Evolutionary conservation across 139 green algal species (phyloP).

Genomic region (Eudorina sp.): DNA sequence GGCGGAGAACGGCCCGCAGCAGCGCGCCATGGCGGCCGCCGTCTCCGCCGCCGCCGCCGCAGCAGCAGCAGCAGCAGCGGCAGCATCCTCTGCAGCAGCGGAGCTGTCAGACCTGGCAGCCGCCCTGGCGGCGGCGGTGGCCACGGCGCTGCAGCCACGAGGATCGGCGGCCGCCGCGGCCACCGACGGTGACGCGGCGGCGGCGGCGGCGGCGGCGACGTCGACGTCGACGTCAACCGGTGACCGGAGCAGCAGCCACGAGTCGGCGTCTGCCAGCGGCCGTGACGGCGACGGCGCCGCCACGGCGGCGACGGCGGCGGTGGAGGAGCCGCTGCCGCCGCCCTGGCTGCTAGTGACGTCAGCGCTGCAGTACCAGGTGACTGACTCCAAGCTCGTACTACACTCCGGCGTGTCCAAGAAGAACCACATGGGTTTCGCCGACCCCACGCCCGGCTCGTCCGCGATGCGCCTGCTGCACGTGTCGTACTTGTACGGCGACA

Average conservation of each 20-base stretch:
- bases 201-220: neutral
- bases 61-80: neutral
- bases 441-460: slow-evolving; percentile 42
- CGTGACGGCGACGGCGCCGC: neutral
- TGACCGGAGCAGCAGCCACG: neutral
- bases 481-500: slow-evolving; percentile 47
- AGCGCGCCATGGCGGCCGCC: neutral
- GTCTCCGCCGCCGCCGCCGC: neutral
- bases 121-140: neutral
- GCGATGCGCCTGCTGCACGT: slow-evolving; percentile 62
- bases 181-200: neutral
- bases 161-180: neutral
- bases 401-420: slow-evolving; percentile 64
- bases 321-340: slow-evolving; percentile 9
- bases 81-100: neutral
- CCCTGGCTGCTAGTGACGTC: slow-evolving; percentile 64
- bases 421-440: slow-evolving; percentile 73
- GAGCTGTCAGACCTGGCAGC: neutral
- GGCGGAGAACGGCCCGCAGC: slow-evolving; percentile 34
- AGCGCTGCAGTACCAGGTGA: slow-evolving; percentile 75
- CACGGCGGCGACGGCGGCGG: neutral
- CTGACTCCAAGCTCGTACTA: slow-evolving; percentile 57
- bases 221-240: neutral
- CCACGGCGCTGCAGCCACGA: neutral
- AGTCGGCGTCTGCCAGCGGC: neutral